Percentiles rank a stretch among this genome's conserved stretches.
These are phyloP conservation scores for Tephrocybe sp. DNA, from an alignment of 768 basidiomycete species.

Conservation along the genomic window DNA sequence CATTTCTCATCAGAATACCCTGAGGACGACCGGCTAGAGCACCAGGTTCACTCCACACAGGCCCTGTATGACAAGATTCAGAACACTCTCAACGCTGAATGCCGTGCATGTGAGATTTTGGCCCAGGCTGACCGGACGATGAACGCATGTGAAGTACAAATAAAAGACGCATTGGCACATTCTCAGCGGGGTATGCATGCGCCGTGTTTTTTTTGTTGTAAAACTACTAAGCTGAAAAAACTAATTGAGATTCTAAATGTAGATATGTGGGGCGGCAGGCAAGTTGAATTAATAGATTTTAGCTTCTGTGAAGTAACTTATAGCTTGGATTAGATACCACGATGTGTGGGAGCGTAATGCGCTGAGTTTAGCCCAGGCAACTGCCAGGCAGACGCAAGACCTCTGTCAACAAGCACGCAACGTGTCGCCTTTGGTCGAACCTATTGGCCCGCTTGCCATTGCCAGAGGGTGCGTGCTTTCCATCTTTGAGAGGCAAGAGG, in stretches of 20 bases:
- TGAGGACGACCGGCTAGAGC: slow-evolving; percentile 44
- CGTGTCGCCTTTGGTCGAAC: slow-evolving; percentile 34
- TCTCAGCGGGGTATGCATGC: slow-evolving; percentile 38
- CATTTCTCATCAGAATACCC: slow-evolving; percentile 34
- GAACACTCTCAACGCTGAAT: slow-evolving; percentile 35
- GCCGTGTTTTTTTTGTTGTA: neutral
- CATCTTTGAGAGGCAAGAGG: neutral
- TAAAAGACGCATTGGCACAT: slow-evolving; percentile 38
- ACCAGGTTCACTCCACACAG: slow-evolving; percentile 32
- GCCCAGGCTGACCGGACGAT: slow-evolving; percentile 35
- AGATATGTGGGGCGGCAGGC: slow-evolving; percentile 45
- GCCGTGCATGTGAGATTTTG: slow-evolving; percentile 38
- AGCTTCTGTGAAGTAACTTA: neutral
- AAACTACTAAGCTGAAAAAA: neutral
- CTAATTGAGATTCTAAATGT: slow-evolving; percentile 3
- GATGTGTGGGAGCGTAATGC: slow-evolving; percentile 45
- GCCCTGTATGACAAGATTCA: slow-evolving; percentile 35
- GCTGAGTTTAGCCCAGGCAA: slow-evolving; percentile 33
- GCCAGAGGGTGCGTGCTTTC: slow-evolving; percentile 33
- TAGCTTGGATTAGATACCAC: slow-evolving; percentile 27
- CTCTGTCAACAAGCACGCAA: slow-evolving; percentile 39
- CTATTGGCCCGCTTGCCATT: slow-evolving; percentile 36
- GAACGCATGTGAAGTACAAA: slow-evolving; percentile 27
- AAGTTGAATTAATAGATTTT: slow-evolving; percentile 8
- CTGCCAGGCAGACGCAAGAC: slow-evolving; percentile 32